phyloP scores from a whole-genome alignment of 176 grass and related monocot genomes.

The Cenchrus americanus region DNA sequence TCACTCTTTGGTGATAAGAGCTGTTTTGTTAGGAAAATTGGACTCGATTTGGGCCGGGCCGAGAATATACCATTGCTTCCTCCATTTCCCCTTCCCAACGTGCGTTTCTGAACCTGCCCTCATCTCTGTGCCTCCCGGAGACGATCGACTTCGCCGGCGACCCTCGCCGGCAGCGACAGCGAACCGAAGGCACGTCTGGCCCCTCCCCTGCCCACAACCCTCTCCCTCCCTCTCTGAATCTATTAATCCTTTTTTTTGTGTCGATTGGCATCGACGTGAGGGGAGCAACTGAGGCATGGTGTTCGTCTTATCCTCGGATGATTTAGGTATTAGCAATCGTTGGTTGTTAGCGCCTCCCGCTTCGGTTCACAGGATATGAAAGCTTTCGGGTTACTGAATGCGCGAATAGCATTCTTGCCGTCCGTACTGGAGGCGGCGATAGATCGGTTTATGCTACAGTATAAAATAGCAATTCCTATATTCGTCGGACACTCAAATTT shows the following conservation, averaged over 20 bases:
- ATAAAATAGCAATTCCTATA: background rate
- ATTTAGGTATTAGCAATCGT: background rate
- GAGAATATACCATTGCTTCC: background rate
- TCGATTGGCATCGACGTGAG: background rate
- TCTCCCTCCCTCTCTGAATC: background rate
- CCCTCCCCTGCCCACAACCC: background rate
- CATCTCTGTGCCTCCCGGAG: background rate
- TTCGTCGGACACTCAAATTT: background rate
- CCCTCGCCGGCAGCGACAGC: conserved; percentile 7
- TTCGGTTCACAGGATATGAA: background rate
- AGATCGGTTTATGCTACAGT: background rate
- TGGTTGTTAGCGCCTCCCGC: background rate
- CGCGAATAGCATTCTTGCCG: background rate
- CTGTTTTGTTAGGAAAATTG: background rate
- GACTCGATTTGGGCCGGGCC: background rate
- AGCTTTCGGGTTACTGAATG: background rate
- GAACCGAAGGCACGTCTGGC: background rate
- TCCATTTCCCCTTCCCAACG: background rate
- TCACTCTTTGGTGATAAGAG: background rate
- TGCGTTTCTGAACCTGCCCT: background rate
- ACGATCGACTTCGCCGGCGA: conserved; percentile 27
- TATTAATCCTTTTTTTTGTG: background rate
- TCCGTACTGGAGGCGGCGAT: background rate
- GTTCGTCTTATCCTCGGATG: conserved; percentile 24
- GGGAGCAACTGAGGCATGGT: background rate